Conservation (phyloP, 176 grass and related monocot species). For the Phragmites australis region DNA sequence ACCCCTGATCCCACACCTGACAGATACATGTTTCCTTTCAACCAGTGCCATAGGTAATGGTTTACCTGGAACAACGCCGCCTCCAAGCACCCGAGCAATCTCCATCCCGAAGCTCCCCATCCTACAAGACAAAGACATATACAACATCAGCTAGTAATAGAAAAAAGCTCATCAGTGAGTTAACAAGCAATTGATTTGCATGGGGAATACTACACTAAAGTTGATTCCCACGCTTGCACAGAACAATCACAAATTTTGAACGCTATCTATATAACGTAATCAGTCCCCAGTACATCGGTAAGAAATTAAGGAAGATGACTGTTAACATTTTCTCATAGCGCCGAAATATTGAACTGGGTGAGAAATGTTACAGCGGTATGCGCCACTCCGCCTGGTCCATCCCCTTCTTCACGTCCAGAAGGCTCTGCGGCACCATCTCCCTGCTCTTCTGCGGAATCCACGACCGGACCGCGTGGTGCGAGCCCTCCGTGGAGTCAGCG, state of each 20-base stretch:
- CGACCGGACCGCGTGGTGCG: slow-evolving; percentile 44
- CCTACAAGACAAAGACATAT: slow-evolving; percentile 40
- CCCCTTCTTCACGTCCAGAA: slow-evolving; percentile 57
- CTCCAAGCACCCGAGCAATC: slow-evolving; percentile 79
- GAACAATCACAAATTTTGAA: background rate
- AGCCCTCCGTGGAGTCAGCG: slow-evolving; percentile 3
- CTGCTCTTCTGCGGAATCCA: slow-evolving; percentile 61
- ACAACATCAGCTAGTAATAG: background rate
- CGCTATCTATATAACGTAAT: background rate
- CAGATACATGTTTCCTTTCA: background rate
- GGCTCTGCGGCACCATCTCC: slow-evolving; percentile 55
- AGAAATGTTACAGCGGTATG: slow-evolving; percentile 70
- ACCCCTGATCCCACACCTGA: background rate
- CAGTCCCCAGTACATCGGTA: background rate
- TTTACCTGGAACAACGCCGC: slow-evolving; percentile 91
- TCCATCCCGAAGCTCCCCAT: slow-evolving; percentile 72
- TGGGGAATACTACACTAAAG: background rate
- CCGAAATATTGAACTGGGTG: background rate
- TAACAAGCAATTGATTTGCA: background rate
- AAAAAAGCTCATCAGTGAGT: background rate
- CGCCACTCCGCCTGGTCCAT: slow-evolving; percentile 64
- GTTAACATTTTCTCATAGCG: background rate
- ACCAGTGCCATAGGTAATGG: slow-evolving; percentile 12
- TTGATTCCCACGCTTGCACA: background rate
- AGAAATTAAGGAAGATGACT: background rate